Evolutionary conservation across 1,139 yeast genomes (phyloP), one percentile per base, ranked within the genome.

Genomic region (Fermentozyma sake): DNA sequence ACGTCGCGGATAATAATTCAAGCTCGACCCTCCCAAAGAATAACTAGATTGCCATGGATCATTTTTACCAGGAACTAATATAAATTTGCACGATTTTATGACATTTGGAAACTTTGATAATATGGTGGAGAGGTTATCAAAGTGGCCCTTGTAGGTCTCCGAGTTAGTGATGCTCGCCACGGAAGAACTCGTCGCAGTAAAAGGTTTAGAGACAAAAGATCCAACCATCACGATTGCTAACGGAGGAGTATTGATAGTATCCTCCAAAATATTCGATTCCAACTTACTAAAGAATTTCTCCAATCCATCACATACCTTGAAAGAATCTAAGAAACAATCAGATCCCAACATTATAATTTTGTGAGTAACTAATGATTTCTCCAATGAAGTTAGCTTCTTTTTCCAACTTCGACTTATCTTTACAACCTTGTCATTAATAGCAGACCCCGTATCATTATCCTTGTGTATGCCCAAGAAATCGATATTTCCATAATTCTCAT

Each of bases 1-100:
- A 18, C 66, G 61, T 43, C 80, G 81, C 0, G 98, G 98, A 63
- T 85, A 72, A 16, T 70, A 48, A 7, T 72, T 55, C 22, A 81
- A 64, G 13, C 76, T 63, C 0, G 86, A 69, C 7, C 64, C 51
- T 3, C 93, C 93, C 23, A 80, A 64, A 0, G 84, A 72, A 28
- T 71, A 72, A 24, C 80, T 67, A 1, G 93, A 76, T 25, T 79
- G 79, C 97, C 97, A 91, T 0, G 96, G 96, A 52, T 91, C 98
- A 42, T 85, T 82, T 23, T 76, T 76, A 0, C 98, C 97, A 0
- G 97, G 96, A 1, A 89, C 63, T 35, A 91, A 72, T 2, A 84
- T 58, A 27, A 85, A 55, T 23, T 75, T 72, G 23, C 61, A 55
- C n/a, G 39, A 34, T 16, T 44, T 42, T 6, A 61, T 45, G 17